phyloP scores from a whole-genome alignment of 208 protist species.

The Crithidia sp. region DNA sequence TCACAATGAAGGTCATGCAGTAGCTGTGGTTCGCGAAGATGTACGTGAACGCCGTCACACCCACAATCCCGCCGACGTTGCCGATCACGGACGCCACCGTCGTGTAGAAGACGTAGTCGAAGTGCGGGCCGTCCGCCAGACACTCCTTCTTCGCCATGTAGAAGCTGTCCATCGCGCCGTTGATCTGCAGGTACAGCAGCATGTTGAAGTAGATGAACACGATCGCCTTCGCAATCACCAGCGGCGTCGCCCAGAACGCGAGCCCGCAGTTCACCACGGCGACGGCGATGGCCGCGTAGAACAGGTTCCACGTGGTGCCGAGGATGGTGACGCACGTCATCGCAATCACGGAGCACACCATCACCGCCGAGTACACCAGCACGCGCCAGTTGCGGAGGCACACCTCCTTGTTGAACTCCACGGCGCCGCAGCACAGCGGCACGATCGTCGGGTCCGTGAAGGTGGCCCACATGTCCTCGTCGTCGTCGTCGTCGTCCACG shows the following conservation, averaged over 20 bases:
- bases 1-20: constrained; percentile 49
- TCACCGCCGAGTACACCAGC: constrained; percentile 25
- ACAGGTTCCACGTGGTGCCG: constrained; percentile 14
- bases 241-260: constrained; percentile 37
- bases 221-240: constrained; percentile 48
- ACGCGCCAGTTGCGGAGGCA: constrained; percentile 20
- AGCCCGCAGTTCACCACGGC: constrained; percentile 1
- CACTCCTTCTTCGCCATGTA: constrained; percentile 37
- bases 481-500: constrained; percentile 3
- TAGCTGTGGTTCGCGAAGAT: constrained; percentile 57
- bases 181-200: constrained; percentile 52
- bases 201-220: constrained; percentile 50
- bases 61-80: constrained; percentile 39
- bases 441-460: constrained; percentile 11
- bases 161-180: constrained; percentile 48
- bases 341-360: constrained; percentile 27
- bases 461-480: constrained; percentile 9
- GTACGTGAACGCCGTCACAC: constrained; percentile 54
- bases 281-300: constrained; percentile 19
- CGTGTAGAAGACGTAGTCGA: constrained; percentile 52
- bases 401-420: constrained; percentile 34
- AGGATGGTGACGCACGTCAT: constrained; percentile 32
- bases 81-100: constrained; percentile 45
- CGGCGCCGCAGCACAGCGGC: constrained; percentile 16
- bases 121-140: constrained; percentile 42